Conservation (phyloP, 352 stramenopile genomes). For the Paralagenidium karlingii region DNA sequence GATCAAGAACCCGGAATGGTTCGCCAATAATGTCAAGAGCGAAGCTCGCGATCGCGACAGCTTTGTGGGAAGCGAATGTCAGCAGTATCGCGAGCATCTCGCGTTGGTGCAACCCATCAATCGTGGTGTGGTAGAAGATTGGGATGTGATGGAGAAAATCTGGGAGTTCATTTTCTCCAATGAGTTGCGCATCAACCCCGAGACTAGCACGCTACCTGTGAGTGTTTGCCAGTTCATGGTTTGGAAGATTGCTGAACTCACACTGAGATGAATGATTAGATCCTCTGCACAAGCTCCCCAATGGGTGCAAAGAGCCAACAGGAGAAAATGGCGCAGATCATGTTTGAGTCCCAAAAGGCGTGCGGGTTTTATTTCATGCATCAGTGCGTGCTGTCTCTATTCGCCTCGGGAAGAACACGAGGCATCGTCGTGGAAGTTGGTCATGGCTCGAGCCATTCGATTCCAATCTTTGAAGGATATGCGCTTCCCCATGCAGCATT, state of each 20-base stretch:
- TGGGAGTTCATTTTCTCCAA: slow-evolving; percentile 78
- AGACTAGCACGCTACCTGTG: slow-evolving; percentile 51
- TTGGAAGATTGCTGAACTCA: not conserved
- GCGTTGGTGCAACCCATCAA: slow-evolving; percentile 66
- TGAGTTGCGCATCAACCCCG: slow-evolving; percentile 61
- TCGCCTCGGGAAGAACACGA: slow-evolving; percentile 73
- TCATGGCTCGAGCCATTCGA: slow-evolving; percentile 71
- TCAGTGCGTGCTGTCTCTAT: slow-evolving; percentile 72
- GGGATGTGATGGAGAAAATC: slow-evolving; percentile 74
- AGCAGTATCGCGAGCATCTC: slow-evolving; percentile 53
- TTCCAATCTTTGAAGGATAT: slow-evolving; percentile 81
- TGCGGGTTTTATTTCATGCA: slow-evolving; percentile 82
- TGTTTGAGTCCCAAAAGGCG: slow-evolving; percentile 77
- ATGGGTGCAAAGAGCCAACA: slow-evolving; percentile 48
- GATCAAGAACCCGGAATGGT: slow-evolving; percentile 75
- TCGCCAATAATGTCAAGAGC: slow-evolving; percentile 48
- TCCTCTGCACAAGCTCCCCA: slow-evolving; percentile 55
- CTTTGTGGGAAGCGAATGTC: slow-evolving; percentile 49
- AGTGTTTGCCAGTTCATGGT: not conserved
- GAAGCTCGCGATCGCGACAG: slow-evolving; percentile 60
- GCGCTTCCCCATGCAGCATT: slow-evolving; percentile 61
- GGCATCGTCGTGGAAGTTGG: slow-evolving; percentile 81
- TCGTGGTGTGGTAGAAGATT: slow-evolving; percentile 67
- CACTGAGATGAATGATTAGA: too few species aligned
- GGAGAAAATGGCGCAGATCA: slow-evolving; percentile 68